Percentiles rank a stretch among this genome's conserved stretches.
Evolutionary conservation across 1,284 basidiomycete species (phyloP).

Genomic region (Ceratobasidium papillatum): DNA sequence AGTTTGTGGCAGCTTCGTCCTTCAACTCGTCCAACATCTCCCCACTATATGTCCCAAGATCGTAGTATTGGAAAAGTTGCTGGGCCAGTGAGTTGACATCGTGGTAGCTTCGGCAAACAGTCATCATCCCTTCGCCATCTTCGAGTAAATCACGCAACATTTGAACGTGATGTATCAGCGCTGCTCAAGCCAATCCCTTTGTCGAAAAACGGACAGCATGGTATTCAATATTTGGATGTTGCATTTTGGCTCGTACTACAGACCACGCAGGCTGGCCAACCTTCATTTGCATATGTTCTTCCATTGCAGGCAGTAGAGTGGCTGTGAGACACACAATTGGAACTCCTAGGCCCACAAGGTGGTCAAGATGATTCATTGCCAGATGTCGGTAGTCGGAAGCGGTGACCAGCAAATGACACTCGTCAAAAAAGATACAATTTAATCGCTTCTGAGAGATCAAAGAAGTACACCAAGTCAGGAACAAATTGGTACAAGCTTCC

Average conservation of each 20-base stretch:
- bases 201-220: neutral
- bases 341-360: neutral
- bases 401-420: neutral
- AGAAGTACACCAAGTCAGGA: too few species aligned
- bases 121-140: neutral
- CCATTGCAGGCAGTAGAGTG: neutral
- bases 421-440: conserved; percentile 2
- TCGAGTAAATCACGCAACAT: neutral
- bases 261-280: neutral
- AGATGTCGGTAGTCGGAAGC: neutral
- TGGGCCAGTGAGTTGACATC: neutral
- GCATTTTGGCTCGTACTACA: neutral
- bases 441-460: too few species aligned
- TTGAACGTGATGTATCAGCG: neutral
- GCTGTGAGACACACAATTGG: neutral
- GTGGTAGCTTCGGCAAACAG: neutral
- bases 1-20: too few species aligned
- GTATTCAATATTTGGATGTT: neutral
- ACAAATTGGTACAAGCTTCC: too few species aligned
- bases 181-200: neutral
- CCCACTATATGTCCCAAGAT: too few species aligned
- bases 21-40: too few species aligned
- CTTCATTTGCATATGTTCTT: neutral
- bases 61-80: too few species aligned
- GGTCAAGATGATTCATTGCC: neutral